Conservation (phyloP, 1,284 basidiomycete genomes). For the Trichosporon coremiiforme region DNA sequence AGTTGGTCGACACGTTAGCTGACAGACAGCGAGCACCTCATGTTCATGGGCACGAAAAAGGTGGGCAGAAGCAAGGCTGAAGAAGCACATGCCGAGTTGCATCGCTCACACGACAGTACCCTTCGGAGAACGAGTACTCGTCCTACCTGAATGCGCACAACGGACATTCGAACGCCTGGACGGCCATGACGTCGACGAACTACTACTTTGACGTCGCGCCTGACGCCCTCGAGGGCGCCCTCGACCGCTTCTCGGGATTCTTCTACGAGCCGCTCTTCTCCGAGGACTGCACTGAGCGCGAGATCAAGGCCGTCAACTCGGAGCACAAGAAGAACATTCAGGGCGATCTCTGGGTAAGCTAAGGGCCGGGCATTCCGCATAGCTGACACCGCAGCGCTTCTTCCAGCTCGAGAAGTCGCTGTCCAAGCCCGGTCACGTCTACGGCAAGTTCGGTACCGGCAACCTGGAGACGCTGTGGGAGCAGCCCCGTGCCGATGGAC, state of each 20-base stretch:
- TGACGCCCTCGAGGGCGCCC: slow-evolving; percentile 75
- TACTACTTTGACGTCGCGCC: slow-evolving; percentile 82
- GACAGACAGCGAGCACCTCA: slow-evolving; percentile 87
- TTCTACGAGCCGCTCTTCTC: slow-evolving; percentile 92
- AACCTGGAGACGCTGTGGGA: slow-evolving; percentile 81
- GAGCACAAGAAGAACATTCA: slow-evolving; percentile 99
- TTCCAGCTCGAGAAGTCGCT: slow-evolving; percentile 95
- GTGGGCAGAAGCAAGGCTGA: slow-evolving; percentile 31
- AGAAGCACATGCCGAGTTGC: not conserved
- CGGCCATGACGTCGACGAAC: slow-evolving; percentile 89
- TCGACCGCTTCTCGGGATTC: slow-evolving; percentile 90
- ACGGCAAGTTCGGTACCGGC: slow-evolving; percentile 91
- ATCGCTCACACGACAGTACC: slow-evolving; percentile 66
- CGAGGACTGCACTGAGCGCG: slow-evolving; percentile 82
- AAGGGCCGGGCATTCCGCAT: not conserved
- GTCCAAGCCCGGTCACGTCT: slow-evolving; percentile 76
- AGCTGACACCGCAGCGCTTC: slow-evolving; percentile 71
- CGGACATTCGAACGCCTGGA: slow-evolving; percentile 91
- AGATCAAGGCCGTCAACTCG: slow-evolving; percentile 95
- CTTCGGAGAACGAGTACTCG: slow-evolving; percentile 88
- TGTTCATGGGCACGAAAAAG: slow-evolving; percentile 73
- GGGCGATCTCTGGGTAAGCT: slow-evolving; percentile 74
- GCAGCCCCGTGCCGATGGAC: slow-evolving; percentile 62
- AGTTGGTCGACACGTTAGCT: not conserved
- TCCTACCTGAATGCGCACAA: slow-evolving; percentile 90